These are phyloP conservation scores for Fusarium paranaense DNA, from an alignment of 2,329 filamentous ascomycete species.

Conservation along the genomic window DNA sequence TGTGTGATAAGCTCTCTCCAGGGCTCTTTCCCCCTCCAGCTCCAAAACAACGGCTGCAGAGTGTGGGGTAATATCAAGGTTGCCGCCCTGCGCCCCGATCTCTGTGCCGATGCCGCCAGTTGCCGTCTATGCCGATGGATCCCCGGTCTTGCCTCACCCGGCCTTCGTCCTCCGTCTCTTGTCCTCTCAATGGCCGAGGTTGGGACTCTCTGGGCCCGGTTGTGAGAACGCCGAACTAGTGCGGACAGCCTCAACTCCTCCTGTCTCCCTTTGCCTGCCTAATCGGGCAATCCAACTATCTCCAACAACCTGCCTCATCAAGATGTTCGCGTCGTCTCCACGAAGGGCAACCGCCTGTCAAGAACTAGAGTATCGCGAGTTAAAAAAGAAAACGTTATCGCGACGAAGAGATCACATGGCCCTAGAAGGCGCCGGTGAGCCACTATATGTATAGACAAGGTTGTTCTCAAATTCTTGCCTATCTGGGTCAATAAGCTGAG, in stretches of 20 bases:
- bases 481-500: slow-evolving; percentile 16
- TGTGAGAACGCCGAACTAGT: slow-evolving; percentile 10
- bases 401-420: neutral
- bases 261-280: slow-evolving; percentile 36
- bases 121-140: slow-evolving; percentile 41
- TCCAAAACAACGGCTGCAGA: neutral
- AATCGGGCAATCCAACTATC: slow-evolving; percentile 25
- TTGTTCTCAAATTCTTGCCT: slow-evolving; percentile 14
- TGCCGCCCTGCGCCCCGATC: slow-evolving; percentile 17
- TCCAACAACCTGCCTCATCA: slow-evolving; percentile 13
- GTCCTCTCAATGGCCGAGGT: slow-evolving; percentile 28
- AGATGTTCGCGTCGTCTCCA: neutral
- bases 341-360: neutral
- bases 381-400: neutral
- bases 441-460: neutral
- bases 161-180: slow-evolving; percentile 32
- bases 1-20: slow-evolving; percentile 29
- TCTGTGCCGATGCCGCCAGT: slow-evolving; percentile 38
- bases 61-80: slow-evolving; percentile 32
- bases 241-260: neutral
- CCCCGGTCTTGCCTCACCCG: slow-evolving; percentile 13
- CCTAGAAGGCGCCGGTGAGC: slow-evolving; percentile 5
- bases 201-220: neutral
- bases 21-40: neutral
- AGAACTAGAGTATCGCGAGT: neutral